Evolutionary conservation across 495 filamentous ascomycete genomes (phyloP).

Genomic region (Barbatosphaeria neglecta): DNA sequence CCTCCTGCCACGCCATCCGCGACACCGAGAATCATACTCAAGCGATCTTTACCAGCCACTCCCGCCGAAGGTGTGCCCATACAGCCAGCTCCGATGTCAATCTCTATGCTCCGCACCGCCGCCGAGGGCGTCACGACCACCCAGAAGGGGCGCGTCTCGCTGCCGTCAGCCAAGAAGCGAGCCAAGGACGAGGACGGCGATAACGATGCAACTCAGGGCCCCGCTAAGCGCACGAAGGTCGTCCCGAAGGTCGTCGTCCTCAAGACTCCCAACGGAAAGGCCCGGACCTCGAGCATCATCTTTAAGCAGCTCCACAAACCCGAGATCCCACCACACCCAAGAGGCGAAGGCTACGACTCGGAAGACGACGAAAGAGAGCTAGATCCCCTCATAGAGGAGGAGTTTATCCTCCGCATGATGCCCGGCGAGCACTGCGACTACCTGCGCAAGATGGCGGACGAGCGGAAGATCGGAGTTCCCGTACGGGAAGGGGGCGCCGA

Average conservation of each 20-base stretch:
- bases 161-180: conserved; percentile 38
- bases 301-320: conserved; percentile 29
- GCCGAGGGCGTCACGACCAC: conserved; percentile 25
- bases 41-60: conserved; percentile 31
- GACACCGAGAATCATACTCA: conserved; percentile 39
- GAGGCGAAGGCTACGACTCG: conserved; percentile 90
- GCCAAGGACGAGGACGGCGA: conserved; percentile 25
- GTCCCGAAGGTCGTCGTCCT: no score
- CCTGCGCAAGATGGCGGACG: conserved; percentile 55
- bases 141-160: conserved; percentile 35
- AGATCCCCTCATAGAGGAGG: conserved; percentile 78
- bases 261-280: conserved; percentile 6
- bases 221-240: conserved; percentile 31
- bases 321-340: conserved; percentile 51
- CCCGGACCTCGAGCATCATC: conserved; percentile 22
- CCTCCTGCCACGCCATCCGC: conserved; percentile 24
- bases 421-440: conserved; percentile 79
- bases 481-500: conserved; percentile 51
- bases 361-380: conserved; percentile 82
- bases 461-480: conserved; percentile 58
- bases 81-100: neutral
- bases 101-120: conserved; percentile 3
- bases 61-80: conserved; percentile 21
- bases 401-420: conserved; percentile 79
- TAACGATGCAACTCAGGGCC: conserved; percentile 23